Percentiles rank a stretch among this genome's conserved stretches.
These are phyloP conservation scores for Rhizophagus clarus DNA, from an alignment of 192 early-diverging fungal species.

Conservation along the genomic window DNA sequence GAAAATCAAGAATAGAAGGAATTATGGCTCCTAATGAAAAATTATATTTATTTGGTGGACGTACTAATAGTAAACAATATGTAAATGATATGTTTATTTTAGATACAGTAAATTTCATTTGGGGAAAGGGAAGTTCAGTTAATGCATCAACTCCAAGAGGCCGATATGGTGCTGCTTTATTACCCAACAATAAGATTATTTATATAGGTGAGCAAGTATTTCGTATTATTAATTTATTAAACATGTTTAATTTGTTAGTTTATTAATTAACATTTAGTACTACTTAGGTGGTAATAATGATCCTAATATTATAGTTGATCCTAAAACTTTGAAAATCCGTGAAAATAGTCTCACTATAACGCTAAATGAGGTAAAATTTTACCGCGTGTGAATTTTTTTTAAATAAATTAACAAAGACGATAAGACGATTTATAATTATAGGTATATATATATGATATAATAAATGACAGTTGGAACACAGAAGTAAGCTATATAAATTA, in stretches of 20 bases:
- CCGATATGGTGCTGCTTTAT: not conserved
- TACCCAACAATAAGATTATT: not conserved
- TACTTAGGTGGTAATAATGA: no score
- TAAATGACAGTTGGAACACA: not conserved
- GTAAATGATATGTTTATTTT: not conserved
- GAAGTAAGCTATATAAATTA: not conserved
- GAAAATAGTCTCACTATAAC: not conserved
- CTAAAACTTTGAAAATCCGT: not conserved
- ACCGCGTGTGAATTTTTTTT: no score
- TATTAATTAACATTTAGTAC: no score
- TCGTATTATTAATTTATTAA: no score
- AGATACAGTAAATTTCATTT: not conserved
- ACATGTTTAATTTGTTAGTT: no score
- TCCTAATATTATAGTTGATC: no score
- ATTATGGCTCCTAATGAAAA: not conserved
- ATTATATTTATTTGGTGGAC: not conserved
- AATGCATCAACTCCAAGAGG: not conserved
- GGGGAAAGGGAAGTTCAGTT: not conserved
- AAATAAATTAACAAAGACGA: no score
- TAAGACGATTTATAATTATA: not conserved
- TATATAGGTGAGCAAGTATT: not conserved
- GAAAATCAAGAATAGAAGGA: not conserved
- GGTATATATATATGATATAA: not conserved
- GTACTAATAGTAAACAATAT: rapidly evolving
- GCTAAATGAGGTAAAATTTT: not conserved